phyloP scores from a whole-genome alignment of 345 rosid species.

The Lepidium sativum region DNA sequence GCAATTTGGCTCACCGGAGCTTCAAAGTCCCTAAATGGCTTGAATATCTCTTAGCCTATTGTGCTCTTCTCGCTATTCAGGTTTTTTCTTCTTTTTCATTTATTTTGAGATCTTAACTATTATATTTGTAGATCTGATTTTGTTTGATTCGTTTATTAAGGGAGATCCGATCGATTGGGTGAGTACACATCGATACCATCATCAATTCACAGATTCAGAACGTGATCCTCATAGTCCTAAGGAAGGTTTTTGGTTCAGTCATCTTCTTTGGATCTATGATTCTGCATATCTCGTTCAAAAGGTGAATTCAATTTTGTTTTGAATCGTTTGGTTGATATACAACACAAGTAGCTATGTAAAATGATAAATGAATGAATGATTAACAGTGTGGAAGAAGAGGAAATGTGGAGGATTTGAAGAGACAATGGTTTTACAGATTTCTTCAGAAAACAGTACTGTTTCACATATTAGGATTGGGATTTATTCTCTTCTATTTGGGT shows the following conservation, averaged over 20 bases:
- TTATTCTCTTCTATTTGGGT: constrained; percentile 49
- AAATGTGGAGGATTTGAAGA: constrained; percentile 85
- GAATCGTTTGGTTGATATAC: neutral
- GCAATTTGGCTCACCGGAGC: constrained; percentile 71
- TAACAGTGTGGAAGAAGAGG: constrained; percentile 67
- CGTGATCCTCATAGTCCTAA: constrained; percentile 89
- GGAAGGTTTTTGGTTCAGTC: constrained; percentile 95
- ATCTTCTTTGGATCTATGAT: constrained; percentile 76
- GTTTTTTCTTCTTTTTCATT: neutral
- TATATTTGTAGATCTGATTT: neutral
- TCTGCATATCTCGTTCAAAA: constrained; percentile 33
- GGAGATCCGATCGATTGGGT: constrained; percentile 86
- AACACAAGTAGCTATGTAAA: neutral
- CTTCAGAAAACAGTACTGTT: constrained; percentile 48
- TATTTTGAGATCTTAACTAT: constrained; percentile 1
- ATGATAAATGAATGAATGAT: neutral
- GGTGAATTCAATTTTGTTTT: constrained; percentile 23
- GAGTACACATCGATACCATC: constrained; percentile 85
- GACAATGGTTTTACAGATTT: constrained; percentile 65
- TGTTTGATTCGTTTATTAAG: neutral
- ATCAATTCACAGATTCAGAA: constrained; percentile 73
- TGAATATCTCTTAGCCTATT: constrained; percentile 73
- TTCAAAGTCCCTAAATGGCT: constrained; percentile 85
- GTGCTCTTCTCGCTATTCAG: constrained; percentile 78
- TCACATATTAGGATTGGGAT: constrained; percentile 58